Evolutionary conservation across 305 asterid genomes (phyloP), one percentile per base, ranked within the genome.

Genomic region (Fraxinus albicans): DNA sequence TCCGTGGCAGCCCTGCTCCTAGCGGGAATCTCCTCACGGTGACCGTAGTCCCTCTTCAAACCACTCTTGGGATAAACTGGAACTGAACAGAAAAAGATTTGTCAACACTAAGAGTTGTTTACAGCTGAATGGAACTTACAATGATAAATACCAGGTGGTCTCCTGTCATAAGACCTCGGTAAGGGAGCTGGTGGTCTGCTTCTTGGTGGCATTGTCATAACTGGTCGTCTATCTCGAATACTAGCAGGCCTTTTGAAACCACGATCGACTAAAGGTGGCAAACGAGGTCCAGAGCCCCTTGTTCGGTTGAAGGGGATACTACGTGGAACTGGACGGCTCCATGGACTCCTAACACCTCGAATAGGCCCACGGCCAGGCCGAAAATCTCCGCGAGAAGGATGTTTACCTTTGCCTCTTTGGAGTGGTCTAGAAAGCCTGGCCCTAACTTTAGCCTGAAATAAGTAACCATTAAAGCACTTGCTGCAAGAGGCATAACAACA

Each of bases 351-450:
- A 69, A 77, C 80, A 81, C 91, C 89, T 53, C 93, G 90, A 83
- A 83, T 53, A 27, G 96, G 86, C 17, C 87, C 90, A 74, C 90
- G 98, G 8, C 88, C 89, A 81, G 94, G 86, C 17, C 95, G 95
- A 79, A 82, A 82, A 80, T 97, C 98, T 83, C 91, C 95, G 36
- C 94, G 95, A 47, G 91, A 81, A 81, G 81, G 90, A 84, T 93
- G 93, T 85, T 96, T 96, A 58, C 99, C 98, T 89, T 91, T 97
- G 81, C 97, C 96, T 87, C 98, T 92, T 89, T 93, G 97, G 83
- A 95, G 98, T 42, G 99, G 99, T 83, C 99, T 93, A 15, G 99
- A 97, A 86, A 97, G 85, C 86, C 99, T 90, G 81, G 99, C 99
- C 92, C 99, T 88, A 80, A 97, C 97, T 90, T 97, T 97, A 86